Percentiles rank a stretch among this genome's conserved stretches.
Evolutionary conservation across 164 flowering plant species (phyloP).

Genomic region (Dillenia turbinata): DNA sequence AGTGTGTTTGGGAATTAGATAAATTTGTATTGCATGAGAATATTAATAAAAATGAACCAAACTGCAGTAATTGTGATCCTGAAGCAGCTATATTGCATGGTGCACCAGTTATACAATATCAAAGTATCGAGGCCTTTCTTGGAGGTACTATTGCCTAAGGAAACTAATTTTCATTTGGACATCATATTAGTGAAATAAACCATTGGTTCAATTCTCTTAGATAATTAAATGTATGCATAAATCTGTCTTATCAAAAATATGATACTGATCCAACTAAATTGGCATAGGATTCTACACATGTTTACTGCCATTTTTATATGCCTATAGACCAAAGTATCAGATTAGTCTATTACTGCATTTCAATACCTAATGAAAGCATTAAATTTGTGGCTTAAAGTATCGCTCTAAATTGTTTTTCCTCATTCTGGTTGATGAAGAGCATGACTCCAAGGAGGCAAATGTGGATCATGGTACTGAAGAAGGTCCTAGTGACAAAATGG

Average conservation of each 20-base stretch:
- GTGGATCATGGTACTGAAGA: slow-evolving; percentile 3
- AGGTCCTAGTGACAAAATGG: background rate
- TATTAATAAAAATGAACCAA: slow-evolving; percentile 13
- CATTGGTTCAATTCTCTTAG: background rate
- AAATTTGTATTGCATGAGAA: slow-evolving; percentile 61
- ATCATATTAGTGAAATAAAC: background rate
- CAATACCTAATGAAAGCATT: no score
- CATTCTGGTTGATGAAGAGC: slow-evolving; percentile 21
- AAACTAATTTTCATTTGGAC: background rate
- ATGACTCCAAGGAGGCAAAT: slow-evolving; percentile 8
- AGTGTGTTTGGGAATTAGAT: slow-evolving; percentile 61
- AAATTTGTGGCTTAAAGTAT: no score
- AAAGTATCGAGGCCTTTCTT: slow-evolving; percentile 41
- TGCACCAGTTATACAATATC: slow-evolving; percentile 30
- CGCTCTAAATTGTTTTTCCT: background rate
- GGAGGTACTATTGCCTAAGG: slow-evolving; percentile 34
- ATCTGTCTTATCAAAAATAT: no score
- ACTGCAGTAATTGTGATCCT: slow-evolving; percentile 16
- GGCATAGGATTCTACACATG: background rate
- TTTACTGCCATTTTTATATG: background rate
- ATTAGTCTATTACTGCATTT: no score
- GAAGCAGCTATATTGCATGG: slow-evolving; percentile 9
- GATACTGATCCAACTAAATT: no score
- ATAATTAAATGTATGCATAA: background rate
- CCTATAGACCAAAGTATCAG: no score